Evolutionary conservation across 352 stramenopile species (phyloP).

Genomic region (Phytophthora boehmeriae): DNA sequence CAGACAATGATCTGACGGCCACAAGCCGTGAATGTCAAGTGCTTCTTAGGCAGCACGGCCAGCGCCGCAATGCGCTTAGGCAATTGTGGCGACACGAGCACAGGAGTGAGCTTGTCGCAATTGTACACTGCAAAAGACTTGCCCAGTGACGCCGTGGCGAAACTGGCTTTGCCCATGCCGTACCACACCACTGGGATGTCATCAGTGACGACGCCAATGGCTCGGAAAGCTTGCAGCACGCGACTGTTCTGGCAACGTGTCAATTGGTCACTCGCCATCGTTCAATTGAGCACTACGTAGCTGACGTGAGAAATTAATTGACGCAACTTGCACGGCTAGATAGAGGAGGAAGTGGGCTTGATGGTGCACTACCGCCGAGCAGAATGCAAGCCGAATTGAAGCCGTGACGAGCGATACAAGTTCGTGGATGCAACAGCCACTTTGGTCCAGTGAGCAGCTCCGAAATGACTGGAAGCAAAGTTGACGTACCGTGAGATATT

Average conservation of each 20-base stretch:
- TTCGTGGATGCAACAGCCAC: conserved; percentile 3
- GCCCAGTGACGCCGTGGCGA: conserved; percentile 87
- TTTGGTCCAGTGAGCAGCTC: conserved; percentile 18
- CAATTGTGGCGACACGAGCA: conserved; percentile 82
- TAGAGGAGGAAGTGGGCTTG: conserved; percentile 8
- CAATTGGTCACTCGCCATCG: conserved; percentile 39
- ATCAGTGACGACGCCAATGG: conserved; percentile 88
- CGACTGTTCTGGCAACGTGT: conserved; percentile 70
- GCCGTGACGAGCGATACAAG: conserved; percentile 7
- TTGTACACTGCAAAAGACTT: conserved; percentile 93
- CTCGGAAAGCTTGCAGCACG: conserved; percentile 89
- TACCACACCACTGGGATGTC: conserved; percentile 90
- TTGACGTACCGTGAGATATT: conserved; percentile 22
- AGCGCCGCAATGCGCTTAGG: conserved; percentile 80
- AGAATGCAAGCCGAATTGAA: conserved; percentile 8
- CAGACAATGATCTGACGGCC: conserved; percentile 76
- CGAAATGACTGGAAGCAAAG: conserved; percentile 64
- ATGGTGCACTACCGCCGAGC: background rate
- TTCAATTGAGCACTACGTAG: conserved; percentile 5
- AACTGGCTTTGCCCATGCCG: conserved; percentile 86
- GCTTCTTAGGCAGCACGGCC: conserved; percentile 64
- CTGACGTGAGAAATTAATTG: background rate
- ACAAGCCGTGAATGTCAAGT: conserved; percentile 81
- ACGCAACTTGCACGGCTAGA: conserved; percentile 8
- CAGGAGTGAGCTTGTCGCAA: conserved; percentile 86